A percentile compares a stretch with the other conserved stretches of the same genome.
These are phyloP conservation scores for Exobasidium cylindrosporum DNA, from an alignment of 1,284 basidiomycete genomes.

Conservation along the genomic window DNA sequence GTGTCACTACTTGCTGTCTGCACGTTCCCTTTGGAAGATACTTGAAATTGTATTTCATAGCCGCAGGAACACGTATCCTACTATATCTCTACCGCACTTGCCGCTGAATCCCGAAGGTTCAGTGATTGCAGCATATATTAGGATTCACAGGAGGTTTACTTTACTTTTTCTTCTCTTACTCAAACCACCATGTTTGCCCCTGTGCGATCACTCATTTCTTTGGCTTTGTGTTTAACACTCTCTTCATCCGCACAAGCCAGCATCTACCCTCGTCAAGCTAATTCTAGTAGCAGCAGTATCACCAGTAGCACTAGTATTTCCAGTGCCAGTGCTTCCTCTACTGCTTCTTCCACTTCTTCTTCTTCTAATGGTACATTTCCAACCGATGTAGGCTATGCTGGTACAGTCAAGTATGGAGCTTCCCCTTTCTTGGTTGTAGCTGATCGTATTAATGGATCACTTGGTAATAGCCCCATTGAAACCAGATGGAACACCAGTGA, in stretches of 20 bases:
- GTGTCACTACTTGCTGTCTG: too few species aligned
- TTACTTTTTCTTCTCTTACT: neutral
- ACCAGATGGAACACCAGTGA: neutral
- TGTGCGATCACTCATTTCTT: neutral
- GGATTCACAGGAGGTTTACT: too few species aligned
- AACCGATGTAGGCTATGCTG: conserved; percentile 45
- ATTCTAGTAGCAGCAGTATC: neutral
- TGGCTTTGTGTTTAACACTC: neutral
- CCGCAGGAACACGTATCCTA: too few species aligned
- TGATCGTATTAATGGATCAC: conserved; percentile 25
- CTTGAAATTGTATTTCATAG: too few species aligned
- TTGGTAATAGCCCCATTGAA: neutral
- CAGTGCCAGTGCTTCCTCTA: neutral
- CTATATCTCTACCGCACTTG: too few species aligned
- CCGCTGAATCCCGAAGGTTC: too few species aligned
- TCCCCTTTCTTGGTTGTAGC: conserved; percentile 42
- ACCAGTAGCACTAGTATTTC: neutral
- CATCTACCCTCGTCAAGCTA: neutral
- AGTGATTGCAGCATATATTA: too few species aligned
- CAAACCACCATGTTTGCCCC: neutral
- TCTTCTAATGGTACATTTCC: conserved; percentile 28
- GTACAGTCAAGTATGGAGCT: conserved; percentile 24
- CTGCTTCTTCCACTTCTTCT: neutral
- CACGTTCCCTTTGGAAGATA: too few species aligned
- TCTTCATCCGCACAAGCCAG: neutral